phyloP scores from a whole-genome alignment of 108 stramenopile genomes.

The Licmophora abbreviata region DNA sequence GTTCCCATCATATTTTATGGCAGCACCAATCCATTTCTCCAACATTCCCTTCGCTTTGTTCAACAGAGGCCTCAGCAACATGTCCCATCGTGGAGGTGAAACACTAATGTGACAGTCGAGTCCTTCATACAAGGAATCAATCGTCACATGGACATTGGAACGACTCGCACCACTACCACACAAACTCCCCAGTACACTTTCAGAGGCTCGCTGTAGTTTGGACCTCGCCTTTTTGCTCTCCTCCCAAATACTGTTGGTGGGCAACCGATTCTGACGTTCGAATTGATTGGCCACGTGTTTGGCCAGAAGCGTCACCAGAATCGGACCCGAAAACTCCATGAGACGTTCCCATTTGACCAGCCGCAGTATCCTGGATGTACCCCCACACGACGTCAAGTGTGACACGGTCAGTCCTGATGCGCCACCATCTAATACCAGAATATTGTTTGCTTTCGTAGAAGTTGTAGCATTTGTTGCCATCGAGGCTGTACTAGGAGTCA shows the following conservation, averaged over 20 bases:
- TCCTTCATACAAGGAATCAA: slow-evolving; percentile 73
- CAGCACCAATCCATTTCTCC: not conserved
- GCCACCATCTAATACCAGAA: slow-evolving; percentile 63
- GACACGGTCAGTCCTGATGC: slow-evolving; percentile 58
- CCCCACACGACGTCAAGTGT: slow-evolving; percentile 12
- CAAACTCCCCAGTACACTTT: slow-evolving; percentile 52
- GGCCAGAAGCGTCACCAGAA: slow-evolving; percentile 23
- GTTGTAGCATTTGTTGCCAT: too few species aligned
- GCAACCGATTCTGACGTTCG: slow-evolving; percentile 54
- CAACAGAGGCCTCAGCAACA: slow-evolving; percentile 42
- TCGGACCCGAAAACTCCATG: slow-evolving; percentile 7
- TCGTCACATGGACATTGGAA: slow-evolving; percentile 38
- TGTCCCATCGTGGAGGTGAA: slow-evolving; percentile 60
- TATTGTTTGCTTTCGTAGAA: too few species aligned
- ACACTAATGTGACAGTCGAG: slow-evolving; percentile 66
- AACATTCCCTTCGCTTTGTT: slow-evolving; percentile 22
- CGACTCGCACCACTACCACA: slow-evolving; percentile 30
- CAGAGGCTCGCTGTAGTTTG: slow-evolving; percentile 55
- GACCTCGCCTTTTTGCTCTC: slow-evolving; percentile 48
- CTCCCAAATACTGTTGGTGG: slow-evolving; percentile 43
- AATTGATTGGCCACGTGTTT: slow-evolving; percentile 64
- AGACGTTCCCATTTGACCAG: not conserved
- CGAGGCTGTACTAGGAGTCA: too few species aligned
- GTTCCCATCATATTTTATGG: not conserved
- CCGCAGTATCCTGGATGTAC: slow-evolving; percentile 2